These are phyloP conservation scores for Nemania sp. DNA, from an alignment of 2,329 filamentous ascomycete species.

Conservation along the genomic window DNA sequence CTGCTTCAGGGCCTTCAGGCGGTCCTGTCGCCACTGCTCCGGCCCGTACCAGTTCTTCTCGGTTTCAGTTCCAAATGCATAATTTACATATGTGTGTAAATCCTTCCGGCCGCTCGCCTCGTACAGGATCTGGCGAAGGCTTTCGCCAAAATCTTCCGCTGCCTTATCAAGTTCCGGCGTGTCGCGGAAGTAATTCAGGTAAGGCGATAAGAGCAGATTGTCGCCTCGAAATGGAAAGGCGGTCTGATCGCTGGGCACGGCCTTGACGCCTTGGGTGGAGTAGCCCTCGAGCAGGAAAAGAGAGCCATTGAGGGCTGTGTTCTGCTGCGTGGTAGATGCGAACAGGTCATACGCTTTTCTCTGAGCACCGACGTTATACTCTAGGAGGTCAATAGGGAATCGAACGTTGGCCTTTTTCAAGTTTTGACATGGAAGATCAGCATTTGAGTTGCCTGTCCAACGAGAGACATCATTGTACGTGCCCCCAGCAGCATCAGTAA, in stretches of 20 bases:
- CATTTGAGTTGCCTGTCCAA: conserved; percentile 19
- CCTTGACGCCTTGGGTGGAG: conserved; percentile 26
- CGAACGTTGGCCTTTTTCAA: conserved; percentile 25
- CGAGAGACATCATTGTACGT: conserved; percentile 21
- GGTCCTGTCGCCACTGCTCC: conserved; percentile 44
- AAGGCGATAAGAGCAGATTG: conserved; percentile 25
- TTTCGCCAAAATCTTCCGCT: conserved; percentile 36
- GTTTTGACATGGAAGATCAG: conserved; percentile 22
- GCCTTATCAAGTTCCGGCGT: conserved; percentile 30
- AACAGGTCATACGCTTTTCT: conserved; percentile 44
- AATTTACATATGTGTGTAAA: conserved; percentile 41
- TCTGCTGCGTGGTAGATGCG: conserved; percentile 37
- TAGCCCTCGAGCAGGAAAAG: conserved; percentile 33
- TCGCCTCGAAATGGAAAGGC: conserved; percentile 28
- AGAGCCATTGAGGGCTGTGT: conserved; percentile 38
- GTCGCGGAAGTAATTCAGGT: conserved; percentile 38
- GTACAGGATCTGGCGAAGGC: conserved; percentile 33
- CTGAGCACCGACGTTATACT: conserved; percentile 42
- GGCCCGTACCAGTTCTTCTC: conserved; percentile 42
- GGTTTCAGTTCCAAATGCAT: conserved; percentile 40
- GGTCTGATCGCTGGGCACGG: conserved; percentile 18
- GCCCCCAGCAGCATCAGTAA: conserved; percentile 3
- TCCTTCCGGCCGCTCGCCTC: conserved; percentile 27
- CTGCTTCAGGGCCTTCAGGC: conserved; percentile 41
- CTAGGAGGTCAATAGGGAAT: conserved; percentile 30